A percentile compares a stretch with the other conserved stretches of the same genome.
phyloP scores from a whole-genome alignment of 2,329 filamentous ascomycete species.

The Aspergillus sp. region DNA sequence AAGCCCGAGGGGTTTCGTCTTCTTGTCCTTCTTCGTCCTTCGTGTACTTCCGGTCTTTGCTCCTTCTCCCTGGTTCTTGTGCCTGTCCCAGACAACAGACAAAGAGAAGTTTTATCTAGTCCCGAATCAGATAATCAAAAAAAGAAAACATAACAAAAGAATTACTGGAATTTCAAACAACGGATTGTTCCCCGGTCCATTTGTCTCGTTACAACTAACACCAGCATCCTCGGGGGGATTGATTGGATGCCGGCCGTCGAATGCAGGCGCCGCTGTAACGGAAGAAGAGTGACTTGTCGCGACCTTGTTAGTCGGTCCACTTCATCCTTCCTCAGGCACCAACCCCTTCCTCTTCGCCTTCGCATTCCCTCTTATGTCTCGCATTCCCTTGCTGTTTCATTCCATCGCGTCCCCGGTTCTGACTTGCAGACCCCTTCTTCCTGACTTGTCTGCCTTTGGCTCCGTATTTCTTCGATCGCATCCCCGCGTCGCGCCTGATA shows the following conservation, averaged over 20 bases:
- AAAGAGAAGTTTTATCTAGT: neutral
- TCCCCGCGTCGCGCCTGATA: neutral
- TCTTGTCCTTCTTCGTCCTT: neutral
- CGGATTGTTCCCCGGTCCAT: neutral
- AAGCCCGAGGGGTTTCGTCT: constrained; percentile 1
- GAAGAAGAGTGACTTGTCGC: constrained; percentile 17
- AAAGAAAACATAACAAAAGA: neutral
- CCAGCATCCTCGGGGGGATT: neutral
- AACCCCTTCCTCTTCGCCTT: constrained; percentile 10
- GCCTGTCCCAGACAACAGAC: neutral
- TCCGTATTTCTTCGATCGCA: constrained; percentile 3
- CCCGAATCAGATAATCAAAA: neutral
- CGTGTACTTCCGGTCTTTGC: neutral
- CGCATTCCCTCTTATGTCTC: constrained; percentile 12
- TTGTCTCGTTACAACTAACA: neutral
- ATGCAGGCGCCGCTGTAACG: constrained; percentile 18
- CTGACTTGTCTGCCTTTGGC: neutral
- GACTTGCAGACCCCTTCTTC: constrained; percentile 10
- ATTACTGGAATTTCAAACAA: neutral
- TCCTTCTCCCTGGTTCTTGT: neutral
- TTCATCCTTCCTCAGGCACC: constrained; percentile 17
- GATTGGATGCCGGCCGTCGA: constrained; percentile 1
- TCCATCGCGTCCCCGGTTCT: constrained; percentile 3
- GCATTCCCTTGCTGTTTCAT: constrained; percentile 7
- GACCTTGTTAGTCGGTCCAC: constrained; percentile 8